Evolutionary conservation across 2,329 filamentous ascomycete genomes (phyloP).

Genomic region (Basipetospora chlamydospora): DNA sequence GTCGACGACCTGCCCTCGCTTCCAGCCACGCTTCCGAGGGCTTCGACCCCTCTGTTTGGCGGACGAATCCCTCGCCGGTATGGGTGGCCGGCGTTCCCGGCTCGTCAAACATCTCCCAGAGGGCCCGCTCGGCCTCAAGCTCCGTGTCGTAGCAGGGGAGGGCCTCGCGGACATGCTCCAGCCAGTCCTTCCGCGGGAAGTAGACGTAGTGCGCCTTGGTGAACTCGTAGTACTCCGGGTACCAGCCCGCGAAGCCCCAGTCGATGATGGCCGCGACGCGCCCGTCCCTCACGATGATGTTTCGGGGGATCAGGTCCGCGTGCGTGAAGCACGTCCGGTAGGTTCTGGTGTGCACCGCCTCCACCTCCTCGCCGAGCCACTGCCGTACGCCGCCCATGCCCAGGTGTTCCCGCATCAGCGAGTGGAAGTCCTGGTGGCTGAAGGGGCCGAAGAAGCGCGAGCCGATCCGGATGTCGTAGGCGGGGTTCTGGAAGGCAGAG

Average conservation of each 20-base stretch:
- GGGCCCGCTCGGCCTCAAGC: too few species aligned
- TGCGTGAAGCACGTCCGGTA: slow-evolving; percentile 15
- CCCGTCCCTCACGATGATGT: slow-evolving; percentile 14
- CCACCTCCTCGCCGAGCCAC: slow-evolving; percentile 7
- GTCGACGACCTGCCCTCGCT: too few species aligned
- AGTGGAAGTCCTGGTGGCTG: slow-evolving; percentile 13
- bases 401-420: slow-evolving; percentile 11
- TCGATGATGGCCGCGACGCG: slow-evolving; percentile 16
- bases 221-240: slow-evolving; percentile 12
- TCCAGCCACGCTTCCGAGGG: too few species aligned
- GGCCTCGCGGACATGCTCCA: too few species aligned
- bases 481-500: slow-evolving; percentile 14
- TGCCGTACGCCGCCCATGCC: slow-evolving; percentile 11
- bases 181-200: too few species aligned
- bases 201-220: not conserved
- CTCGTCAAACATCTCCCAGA: too few species aligned
- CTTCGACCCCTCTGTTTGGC: too few species aligned
- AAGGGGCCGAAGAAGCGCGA: slow-evolving; percentile 13
- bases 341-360: slow-evolving; percentile 11
- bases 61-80: too few species aligned
- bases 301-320: slow-evolving; percentile 13
- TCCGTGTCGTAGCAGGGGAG: too few species aligned
- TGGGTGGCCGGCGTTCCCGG: too few species aligned
- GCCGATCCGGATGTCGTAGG: slow-evolving; percentile 14
- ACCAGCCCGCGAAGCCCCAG: slow-evolving; percentile 20